A percentile compares a stretch with the other conserved stretches of the same genome.
Evolutionary conservation across 164 flowering plant genomes (phyloP).

Genomic region (Vitis cinerea): DNA sequence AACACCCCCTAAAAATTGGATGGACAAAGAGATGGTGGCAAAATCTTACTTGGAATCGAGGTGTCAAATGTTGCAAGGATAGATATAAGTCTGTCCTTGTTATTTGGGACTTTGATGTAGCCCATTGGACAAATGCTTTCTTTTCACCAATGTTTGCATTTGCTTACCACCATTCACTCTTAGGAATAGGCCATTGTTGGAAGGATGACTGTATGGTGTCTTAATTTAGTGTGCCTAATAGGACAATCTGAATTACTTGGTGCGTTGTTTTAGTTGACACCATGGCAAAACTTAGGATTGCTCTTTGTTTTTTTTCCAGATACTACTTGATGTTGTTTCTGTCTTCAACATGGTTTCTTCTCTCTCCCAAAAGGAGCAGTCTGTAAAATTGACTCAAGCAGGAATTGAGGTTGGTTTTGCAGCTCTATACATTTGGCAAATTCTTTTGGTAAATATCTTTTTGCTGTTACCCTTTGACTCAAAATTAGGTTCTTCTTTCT

Average conservation of each 20-base stretch:
- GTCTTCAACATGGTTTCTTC: slow-evolving; percentile 67
- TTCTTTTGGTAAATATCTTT: background rate
- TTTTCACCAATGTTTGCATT: background rate
- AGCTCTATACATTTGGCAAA: background rate
- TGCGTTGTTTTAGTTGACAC: background rate
- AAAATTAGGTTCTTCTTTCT: too few relatives aligned
- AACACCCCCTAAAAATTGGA: background rate
- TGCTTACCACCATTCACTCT: background rate
- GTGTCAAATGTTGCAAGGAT: background rate
- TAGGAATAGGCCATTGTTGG: background rate
- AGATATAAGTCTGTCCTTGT: background rate
- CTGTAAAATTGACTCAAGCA: slow-evolving; percentile 50
- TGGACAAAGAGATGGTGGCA: background rate
- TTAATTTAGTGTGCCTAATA: background rate
- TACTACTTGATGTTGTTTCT: slow-evolving; percentile 65
- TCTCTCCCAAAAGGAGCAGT: slow-evolving; percentile 57
- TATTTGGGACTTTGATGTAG: background rate
- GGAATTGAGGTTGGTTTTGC: slow-evolving; percentile 62
- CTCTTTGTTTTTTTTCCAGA: slow-evolving; percentile 36
- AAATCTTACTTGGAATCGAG: background rate
- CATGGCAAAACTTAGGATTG: background rate
- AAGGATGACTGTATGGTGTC: background rate
- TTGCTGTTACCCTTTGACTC: background rate
- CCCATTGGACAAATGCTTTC: background rate
- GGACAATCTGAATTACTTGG: background rate